Conservation (phyloP, 2,329 filamentous ascomycete genomes). For the Fusarium chaquense region DNA sequence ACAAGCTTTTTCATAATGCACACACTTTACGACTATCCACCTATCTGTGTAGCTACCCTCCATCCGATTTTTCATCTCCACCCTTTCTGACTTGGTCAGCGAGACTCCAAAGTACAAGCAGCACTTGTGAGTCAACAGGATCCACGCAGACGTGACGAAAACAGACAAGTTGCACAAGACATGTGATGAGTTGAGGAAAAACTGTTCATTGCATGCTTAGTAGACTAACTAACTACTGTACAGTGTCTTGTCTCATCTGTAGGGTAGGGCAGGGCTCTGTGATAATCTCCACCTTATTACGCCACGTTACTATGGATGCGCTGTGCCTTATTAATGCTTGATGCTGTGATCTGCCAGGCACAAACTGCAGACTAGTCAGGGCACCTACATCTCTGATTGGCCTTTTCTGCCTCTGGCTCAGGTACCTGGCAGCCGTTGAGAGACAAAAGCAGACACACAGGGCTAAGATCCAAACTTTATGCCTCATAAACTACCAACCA, state of each 20-base stretch:
- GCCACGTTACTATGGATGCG: conserved; percentile 38
- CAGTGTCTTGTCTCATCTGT: background rate
- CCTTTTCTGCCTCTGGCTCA: conserved; percentile 10
- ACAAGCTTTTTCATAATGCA: conserved; percentile 21
- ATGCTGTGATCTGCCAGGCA: conserved; percentile 35
- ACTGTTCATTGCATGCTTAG: background rate
- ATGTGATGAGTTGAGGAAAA: conserved; percentile 8
- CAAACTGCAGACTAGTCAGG: conserved; percentile 32
- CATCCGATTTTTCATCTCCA: background rate
- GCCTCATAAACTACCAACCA: conserved; percentile 15
- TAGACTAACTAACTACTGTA: background rate
- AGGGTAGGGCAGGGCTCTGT: conserved; percentile 28
- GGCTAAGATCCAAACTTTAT: conserved; percentile 25
- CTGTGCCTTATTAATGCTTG: conserved; percentile 5
- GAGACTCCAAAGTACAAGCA: conserved; percentile 12
- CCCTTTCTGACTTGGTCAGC: background rate
- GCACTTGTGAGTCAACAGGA: background rate
- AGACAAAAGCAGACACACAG: conserved; percentile 13
- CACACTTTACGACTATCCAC: conserved; percentile 34
- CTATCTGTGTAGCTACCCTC: background rate
- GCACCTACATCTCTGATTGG: conserved; percentile 30
- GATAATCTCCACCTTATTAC: conserved; percentile 15
- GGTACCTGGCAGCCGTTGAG: conserved; percentile 29
- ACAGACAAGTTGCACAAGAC: background rate
- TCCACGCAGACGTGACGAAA: conserved; percentile 18